phyloP scores from a whole-genome alignment of 306 rosid species.

The Amphicarpaea edgeworthii region DNA sequence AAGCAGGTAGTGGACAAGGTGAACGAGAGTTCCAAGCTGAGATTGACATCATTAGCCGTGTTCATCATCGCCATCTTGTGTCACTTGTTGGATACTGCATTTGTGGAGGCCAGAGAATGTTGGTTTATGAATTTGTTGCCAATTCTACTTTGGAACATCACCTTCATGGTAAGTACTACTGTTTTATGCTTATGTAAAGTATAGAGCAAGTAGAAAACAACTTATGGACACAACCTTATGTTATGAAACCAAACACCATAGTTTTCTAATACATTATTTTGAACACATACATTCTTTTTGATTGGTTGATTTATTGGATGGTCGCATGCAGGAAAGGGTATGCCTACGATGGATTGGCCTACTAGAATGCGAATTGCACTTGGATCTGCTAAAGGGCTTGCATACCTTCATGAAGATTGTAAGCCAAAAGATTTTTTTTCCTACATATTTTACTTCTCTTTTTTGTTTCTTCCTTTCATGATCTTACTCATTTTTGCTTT shows the following conservation, averaged over 20 bases:
- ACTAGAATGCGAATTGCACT: constrained; percentile 70
- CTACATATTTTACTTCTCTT: neutral
- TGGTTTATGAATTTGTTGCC: constrained; percentile 80
- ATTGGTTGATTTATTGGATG: too few relatives aligned
- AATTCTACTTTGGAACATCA: constrained; percentile 68
- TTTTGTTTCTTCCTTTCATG: neutral
- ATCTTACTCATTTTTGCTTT: neutral
- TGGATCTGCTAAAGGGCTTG: constrained; percentile 87
- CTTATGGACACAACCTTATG: too few relatives aligned
- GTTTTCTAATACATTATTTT: too few relatives aligned
- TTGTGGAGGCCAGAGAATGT: constrained; percentile 73
- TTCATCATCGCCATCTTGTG: constrained; percentile 83
- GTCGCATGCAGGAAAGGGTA: constrained; percentile 57
- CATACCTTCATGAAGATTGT: constrained; percentile 92
- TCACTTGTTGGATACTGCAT: constrained; percentile 81
- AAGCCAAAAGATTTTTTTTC: constrained; percentile 38
- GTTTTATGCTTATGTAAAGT: too few relatives aligned
- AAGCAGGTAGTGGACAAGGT: constrained; percentile 76
- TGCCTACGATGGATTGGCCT: constrained; percentile 77
- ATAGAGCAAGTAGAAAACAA: too few relatives aligned
- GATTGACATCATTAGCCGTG: constrained; percentile 82
- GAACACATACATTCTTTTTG: too few relatives aligned
- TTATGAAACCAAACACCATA: too few relatives aligned
- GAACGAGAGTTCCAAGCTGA: constrained; percentile 85
- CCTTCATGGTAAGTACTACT: constrained; percentile 57